These are phyloP conservation scores for Aureobasidium sp. DNA, from an alignment of 2,329 filamentous ascomycete species.

Conservation along the genomic window DNA sequence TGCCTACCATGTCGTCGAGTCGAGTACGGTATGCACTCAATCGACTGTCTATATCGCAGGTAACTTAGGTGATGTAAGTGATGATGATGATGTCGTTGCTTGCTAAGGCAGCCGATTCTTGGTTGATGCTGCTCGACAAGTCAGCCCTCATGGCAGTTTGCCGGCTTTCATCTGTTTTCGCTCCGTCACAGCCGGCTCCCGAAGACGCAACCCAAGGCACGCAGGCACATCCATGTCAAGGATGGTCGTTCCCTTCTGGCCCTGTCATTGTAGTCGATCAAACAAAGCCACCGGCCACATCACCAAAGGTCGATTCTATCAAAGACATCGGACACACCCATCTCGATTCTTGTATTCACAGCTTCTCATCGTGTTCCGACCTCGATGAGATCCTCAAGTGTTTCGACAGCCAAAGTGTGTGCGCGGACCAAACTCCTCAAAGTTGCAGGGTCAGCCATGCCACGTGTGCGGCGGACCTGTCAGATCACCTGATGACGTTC, in stretches of 20 bases:
- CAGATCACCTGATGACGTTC: neutral
- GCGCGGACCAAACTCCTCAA: neutral
- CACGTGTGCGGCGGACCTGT: neutral
- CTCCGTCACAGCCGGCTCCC: neutral
- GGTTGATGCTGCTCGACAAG: neutral
- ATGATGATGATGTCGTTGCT: neutral
- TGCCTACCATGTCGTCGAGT: neutral
- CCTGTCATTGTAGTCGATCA: neutral
- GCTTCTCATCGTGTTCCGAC: neutral
- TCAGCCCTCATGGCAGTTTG: neutral
- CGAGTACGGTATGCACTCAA: neutral
- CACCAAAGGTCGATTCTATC: neutral
- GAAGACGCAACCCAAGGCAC: neutral
- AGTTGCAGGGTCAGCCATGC: neutral
- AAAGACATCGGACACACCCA: too few relatives aligned
- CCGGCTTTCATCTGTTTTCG: neutral
- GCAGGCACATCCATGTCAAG: neutral
- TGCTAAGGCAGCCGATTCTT: neutral
- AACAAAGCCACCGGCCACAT: neutral
- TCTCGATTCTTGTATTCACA: neutral
- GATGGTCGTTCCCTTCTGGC: neutral
- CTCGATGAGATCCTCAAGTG: neutral
- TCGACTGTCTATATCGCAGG: neutral
- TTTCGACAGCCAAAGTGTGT: neutral
- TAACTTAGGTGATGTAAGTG: neutral